These are phyloP conservation scores for Dittrichia graveolens DNA, from an alignment of 129 eudicot species.

Conservation along the genomic window DNA sequence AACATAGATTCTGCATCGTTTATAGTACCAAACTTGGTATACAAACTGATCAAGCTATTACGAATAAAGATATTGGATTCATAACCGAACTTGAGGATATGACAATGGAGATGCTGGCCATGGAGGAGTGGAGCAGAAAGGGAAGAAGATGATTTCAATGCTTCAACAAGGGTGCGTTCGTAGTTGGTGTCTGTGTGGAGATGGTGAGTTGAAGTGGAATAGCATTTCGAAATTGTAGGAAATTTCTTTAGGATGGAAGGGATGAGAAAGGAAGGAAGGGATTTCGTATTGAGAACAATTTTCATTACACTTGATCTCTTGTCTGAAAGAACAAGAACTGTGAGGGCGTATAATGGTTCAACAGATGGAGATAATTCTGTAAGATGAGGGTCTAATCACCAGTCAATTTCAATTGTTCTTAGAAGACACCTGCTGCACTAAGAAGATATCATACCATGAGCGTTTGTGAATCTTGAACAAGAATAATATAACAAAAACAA, in stretches of 20 bases:
- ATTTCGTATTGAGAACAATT: conserved; percentile 38
- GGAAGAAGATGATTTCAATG: conserved; percentile 58
- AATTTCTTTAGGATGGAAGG: background rate
- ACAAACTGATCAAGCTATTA: conserved; percentile 79
- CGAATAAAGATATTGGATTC: conserved; percentile 59
- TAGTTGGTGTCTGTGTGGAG: conserved; percentile 27
- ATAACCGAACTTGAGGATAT: conserved; percentile 55
- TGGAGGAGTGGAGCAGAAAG: conserved; percentile 40
- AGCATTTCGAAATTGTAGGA: conserved; percentile 31
- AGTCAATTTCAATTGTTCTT: too few species aligned
- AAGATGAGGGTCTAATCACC: too few species aligned
- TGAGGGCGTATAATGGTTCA: too few species aligned
- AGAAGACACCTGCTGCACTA: too few species aligned
- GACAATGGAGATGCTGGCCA: conserved; percentile 64
- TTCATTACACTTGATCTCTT: conserved; percentile 43
- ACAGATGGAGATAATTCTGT: too few species aligned
- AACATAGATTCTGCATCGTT: conserved; percentile 53
- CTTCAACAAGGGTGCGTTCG: conserved; percentile 51
- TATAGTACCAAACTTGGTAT: conserved; percentile 56
- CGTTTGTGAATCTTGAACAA: too few species aligned
- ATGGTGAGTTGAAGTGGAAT: conserved; percentile 25
- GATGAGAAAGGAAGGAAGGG: conserved; percentile 25
- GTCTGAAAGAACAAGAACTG: too few species aligned
- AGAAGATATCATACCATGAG: too few species aligned
- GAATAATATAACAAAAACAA: too few species aligned